A percentile compares a stretch with the other conserved stretches of the same genome.
Evolutionary conservation across 129 eudicot species (phyloP).

Genomic region (Rutidosis leptorrhynchoides): DNA sequence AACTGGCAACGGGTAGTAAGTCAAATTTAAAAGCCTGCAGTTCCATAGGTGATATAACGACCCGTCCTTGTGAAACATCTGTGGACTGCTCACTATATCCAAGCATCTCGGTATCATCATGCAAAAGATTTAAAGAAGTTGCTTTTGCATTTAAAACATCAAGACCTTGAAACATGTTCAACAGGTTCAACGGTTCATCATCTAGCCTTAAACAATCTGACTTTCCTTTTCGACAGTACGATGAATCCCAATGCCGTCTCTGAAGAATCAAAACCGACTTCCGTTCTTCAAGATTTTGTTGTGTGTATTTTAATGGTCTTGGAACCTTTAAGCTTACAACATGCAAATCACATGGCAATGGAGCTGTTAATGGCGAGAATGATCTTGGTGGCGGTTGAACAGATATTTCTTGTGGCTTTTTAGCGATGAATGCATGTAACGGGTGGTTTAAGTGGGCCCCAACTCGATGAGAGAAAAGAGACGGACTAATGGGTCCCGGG

Average conservation of each 20-base stretch:
- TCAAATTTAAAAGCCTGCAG: conserved; percentile 85
- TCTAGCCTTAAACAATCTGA: conserved; percentile 65
- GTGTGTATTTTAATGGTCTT: conserved; percentile 62
- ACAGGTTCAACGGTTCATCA: conserved; percentile 63
- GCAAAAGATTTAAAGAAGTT: conserved; percentile 80
- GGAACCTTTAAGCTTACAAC: conserved; percentile 85
- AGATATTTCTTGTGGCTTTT: conserved; percentile 61
- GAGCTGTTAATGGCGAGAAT: conserved; percentile 76
- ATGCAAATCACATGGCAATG: conserved; percentile 91
- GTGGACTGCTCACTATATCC: conserved; percentile 62
- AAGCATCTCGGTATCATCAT: conserved; percentile 85
- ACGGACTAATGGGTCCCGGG: conserved; percentile 59
- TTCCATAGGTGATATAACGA: conserved; percentile 85
- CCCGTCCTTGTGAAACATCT: conserved; percentile 75
- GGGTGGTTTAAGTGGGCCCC: conserved; percentile 92
- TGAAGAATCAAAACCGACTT: conserved; percentile 53
- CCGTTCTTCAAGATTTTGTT: conserved; percentile 54
- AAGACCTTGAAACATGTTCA: conserved; percentile 67
- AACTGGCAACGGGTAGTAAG: conserved; percentile 40
- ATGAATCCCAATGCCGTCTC: conserved; percentile 79
- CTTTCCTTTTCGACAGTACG: conserved; percentile 74
- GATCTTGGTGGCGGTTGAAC: conserved; percentile 84
- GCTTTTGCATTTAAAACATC: conserved; percentile 68
- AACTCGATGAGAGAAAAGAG: conserved; percentile 82
- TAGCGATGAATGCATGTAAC: conserved; percentile 66